A percentile compares a stretch with the other conserved stretches of the same genome.
These are phyloP conservation scores for Auxenochlorella pyrenoidosa DNA, from an alignment of 139 green algal genomes.

Conservation along the genomic window DNA sequence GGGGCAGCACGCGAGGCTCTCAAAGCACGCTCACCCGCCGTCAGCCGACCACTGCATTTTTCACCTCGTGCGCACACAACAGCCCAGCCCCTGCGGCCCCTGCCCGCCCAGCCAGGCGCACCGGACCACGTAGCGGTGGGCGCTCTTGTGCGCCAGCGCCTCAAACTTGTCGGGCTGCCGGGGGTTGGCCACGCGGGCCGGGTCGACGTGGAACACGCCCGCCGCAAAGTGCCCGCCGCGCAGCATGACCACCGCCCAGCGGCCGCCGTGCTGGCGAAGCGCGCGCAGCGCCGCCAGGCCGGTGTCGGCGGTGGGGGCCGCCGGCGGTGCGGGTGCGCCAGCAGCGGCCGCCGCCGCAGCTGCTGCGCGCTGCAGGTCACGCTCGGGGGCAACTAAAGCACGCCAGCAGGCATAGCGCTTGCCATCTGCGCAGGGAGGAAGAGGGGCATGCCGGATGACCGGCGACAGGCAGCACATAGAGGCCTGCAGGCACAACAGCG, in stretches of 20 bases:
- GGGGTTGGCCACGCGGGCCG: slow-evolving; percentile 18
- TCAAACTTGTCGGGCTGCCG: slow-evolving; percentile 38
- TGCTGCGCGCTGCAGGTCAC: slow-evolving; percentile 19
- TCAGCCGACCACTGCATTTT: background rate
- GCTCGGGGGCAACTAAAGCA: slow-evolving; percentile 66
- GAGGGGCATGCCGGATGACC: no score
- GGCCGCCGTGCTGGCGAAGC: slow-evolving; percentile 40
- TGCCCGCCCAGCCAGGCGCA: background rate
- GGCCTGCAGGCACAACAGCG: no score
- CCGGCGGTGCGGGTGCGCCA: background rate
- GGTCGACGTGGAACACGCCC: slow-evolving; percentile 19
- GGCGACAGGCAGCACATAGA: no score
- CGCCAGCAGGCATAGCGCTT: slow-evolving; percentile 71
- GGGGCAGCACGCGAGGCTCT: no score
- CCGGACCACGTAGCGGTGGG: slow-evolving; percentile 92
- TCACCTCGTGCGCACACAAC: background rate
- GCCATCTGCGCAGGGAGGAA: slow-evolving; percentile 51
- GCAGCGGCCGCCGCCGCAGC: no score
- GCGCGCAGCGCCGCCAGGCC: slow-evolving; percentile 51
- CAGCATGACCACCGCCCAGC: slow-evolving; percentile 57
- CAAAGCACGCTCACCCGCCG: no score
- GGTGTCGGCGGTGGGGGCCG: background rate
- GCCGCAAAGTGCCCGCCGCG: slow-evolving; percentile 79
- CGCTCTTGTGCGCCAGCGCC: slow-evolving; percentile 76
- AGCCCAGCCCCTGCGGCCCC: background rate